phyloP scores from a whole-genome alignment of 805 yeast species.

The Sugiyamaella floridensis region DNA sequence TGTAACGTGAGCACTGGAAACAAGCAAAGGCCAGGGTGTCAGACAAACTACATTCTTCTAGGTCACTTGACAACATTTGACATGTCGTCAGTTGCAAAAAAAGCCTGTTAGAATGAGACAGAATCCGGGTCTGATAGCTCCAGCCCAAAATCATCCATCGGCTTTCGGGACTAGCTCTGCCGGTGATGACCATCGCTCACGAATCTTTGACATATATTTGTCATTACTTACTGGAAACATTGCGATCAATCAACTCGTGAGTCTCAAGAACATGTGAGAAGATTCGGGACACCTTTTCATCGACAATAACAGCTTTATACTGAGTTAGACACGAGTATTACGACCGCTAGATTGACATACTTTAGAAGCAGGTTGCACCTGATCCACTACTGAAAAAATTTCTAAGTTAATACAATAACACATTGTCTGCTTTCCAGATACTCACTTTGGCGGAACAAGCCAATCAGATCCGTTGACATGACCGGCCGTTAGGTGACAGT shows the following conservation, averaged over 20 bases:
- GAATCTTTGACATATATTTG: too few species aligned
- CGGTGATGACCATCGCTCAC: too few species aligned
- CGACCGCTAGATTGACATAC: conserved; percentile 8
- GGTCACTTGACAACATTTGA: too few species aligned
- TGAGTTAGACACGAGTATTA: conserved; percentile 23
- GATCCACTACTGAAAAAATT: conserved; percentile 34
- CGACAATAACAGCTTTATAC: conserved; percentile 31
- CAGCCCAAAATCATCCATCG: conserved; percentile 9
- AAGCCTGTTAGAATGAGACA: not conserved
- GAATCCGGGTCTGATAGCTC: not conserved
- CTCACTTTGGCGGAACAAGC: conserved; percentile 12
- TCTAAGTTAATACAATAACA: conserved; percentile 2
- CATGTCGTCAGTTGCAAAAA: too few species aligned
- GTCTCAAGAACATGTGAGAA: conserved; percentile 31
- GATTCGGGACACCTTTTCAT: conserved; percentile 22
- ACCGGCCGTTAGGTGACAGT: not conserved
- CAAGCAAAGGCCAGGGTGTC: too few species aligned
- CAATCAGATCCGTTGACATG: conserved; percentile 16
- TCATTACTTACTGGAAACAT: conserved; percentile 32
- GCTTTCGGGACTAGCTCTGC: too few species aligned
- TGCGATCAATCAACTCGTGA: conserved; percentile 32
- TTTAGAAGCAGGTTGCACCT: conserved; percentile 34
- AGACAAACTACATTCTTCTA: too few species aligned
- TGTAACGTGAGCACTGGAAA: too few species aligned
- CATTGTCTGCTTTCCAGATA: not conserved